Percentiles rank a stretch among this genome's conserved stretches.
phyloP scores from a whole-genome alignment of 192 early-diverging fungal genomes.

The Coemansia guatemalensis region DNA sequence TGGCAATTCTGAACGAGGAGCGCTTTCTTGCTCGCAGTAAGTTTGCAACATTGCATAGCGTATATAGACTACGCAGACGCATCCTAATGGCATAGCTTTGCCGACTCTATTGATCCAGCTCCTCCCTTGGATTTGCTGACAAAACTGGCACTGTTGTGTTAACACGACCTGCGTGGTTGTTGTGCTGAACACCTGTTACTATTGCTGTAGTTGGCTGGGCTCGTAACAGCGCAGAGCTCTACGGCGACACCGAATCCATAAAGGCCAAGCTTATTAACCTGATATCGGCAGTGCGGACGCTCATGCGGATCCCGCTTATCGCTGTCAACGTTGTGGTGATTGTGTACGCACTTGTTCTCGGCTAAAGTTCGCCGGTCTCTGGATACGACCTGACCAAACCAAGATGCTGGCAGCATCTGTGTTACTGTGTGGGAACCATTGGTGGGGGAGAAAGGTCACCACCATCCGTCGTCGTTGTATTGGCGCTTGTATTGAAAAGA shows the following conservation, averaged over 20 bases:
- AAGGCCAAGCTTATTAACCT: slow-evolving; percentile 83
- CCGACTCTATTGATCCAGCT: background rate
- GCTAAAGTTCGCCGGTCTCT: slow-evolving; percentile 48
- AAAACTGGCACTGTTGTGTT: background rate
- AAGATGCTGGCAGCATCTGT: background rate
- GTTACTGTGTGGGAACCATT: background rate
- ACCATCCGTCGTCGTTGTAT: background rate
- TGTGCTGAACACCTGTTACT: background rate
- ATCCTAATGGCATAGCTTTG: background rate
- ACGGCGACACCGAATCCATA: slow-evolving; percentile 66
- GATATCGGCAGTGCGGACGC: slow-evolving; percentile 85
- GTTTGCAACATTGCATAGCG: slow-evolving; percentile 8
- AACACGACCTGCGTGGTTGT: background rate
- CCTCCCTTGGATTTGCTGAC: background rate
- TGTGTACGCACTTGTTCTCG: slow-evolving; percentile 78
- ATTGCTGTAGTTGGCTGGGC: slow-evolving; percentile 67
- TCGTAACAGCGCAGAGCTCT: slow-evolving; percentile 59
- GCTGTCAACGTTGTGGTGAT: slow-evolving; percentile 78
- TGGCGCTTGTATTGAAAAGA: background rate
- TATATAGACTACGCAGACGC: background rate
- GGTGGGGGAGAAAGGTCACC: no score
- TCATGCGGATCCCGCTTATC: slow-evolving; percentile 86
- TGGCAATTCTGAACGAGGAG: slow-evolving; percentile 90
- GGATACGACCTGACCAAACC: background rate
- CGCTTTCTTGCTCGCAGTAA: slow-evolving; percentile 88